Evolutionary conservation across 169 alveolate species (phyloP).

Genomic region (Eimeria zaria): DNA sequence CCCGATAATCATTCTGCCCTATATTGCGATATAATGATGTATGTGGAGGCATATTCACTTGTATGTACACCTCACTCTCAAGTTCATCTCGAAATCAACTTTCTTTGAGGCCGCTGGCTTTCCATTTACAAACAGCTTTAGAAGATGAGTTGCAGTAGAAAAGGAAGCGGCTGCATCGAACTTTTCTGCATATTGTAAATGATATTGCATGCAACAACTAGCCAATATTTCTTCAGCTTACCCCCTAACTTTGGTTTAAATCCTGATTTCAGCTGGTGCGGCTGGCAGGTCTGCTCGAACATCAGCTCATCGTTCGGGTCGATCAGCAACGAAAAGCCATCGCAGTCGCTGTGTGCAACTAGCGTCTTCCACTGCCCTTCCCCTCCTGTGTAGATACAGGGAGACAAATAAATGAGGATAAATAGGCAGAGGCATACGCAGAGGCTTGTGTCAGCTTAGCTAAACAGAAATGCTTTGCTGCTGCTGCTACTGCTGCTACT

Average conservation of each 20-base stretch:
- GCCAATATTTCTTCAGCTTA: too few species aligned
- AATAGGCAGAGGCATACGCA: too few species aligned
- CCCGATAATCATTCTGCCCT: constrained; percentile 87
- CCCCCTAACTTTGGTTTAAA: constrained; percentile 66
- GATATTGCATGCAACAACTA: neutral
- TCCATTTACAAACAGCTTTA: constrained; percentile 88
- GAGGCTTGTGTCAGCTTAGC: too few species aligned
- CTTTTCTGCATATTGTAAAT: constrained; percentile 10
- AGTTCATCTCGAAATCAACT: constrained; percentile 86
- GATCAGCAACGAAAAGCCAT: constrained; percentile 91
- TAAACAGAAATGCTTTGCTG: too few species aligned
- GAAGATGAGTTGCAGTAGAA: constrained; percentile 50
- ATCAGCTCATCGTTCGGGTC: constrained; percentile 91
- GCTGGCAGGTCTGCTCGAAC: constrained; percentile 90
- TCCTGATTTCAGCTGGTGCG: constrained; percentile 67
- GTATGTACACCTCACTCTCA: constrained; percentile 57
- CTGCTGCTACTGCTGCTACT: neutral
- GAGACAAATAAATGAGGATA: neutral
- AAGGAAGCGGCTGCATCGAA: constrained; percentile 74
- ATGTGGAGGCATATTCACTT: neutral
- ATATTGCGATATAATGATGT: neutral
- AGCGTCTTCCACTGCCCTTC: constrained; percentile 86
- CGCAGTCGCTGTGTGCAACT: constrained; percentile 90
- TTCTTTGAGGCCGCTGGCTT: constrained; percentile 83
- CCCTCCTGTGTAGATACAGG: constrained; percentile 10